Percentiles rank a stretch among this genome's conserved stretches.
Evolutionary conservation across 208 protist species (phyloP).

Genomic region (Crithidia acanthocephali): DNA sequence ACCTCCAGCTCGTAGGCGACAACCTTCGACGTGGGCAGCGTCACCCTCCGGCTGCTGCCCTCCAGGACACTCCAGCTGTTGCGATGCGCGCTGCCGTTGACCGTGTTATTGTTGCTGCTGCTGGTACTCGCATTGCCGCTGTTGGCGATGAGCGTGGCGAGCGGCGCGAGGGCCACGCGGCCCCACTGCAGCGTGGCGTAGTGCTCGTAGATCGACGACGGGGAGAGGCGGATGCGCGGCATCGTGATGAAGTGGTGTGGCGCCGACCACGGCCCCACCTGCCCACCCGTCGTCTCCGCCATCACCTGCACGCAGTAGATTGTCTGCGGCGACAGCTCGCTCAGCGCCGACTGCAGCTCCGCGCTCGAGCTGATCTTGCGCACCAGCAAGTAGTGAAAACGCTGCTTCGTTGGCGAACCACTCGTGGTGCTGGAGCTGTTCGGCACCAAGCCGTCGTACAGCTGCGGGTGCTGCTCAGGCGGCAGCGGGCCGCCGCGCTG

Average conservation of each 20-base stretch:
- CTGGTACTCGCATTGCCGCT: conserved; percentile 4
- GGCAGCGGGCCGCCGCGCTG: conserved; percentile 32
- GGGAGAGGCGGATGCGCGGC: conserved; percentile 58
- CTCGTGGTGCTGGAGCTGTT: not conserved
- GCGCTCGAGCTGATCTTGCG: conserved; percentile 30
- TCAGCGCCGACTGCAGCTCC: conserved; percentile 19
- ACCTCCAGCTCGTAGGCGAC: conserved; percentile 70
- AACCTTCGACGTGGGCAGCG: conserved; percentile 43
- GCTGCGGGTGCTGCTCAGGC: conserved; percentile 25
- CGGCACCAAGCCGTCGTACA: conserved; percentile 27
- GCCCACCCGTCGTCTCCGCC: conserved; percentile 74
- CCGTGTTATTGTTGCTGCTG: conserved; percentile 1
- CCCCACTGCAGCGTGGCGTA: conserved; percentile 70
- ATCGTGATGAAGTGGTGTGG: conserved; percentile 73
- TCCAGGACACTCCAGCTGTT: not conserved
- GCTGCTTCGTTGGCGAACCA: not conserved
- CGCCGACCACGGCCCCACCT: conserved; percentile 82
- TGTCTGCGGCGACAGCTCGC: conserved; percentile 27
- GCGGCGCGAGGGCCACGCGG: conserved; percentile 31
- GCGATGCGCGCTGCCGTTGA: not conserved
- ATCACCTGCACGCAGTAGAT: conserved; percentile 87
- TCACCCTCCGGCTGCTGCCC: conserved; percentile 14
- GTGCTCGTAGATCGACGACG: conserved; percentile 70
- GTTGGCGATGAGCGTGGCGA: conserved; percentile 20
- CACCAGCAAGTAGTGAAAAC: conserved; percentile 37